These are phyloP conservation scores for Arthrobotrys megalospora DNA, from an alignment of 2,329 filamentous ascomycete species.

Conservation along the genomic window DNA sequence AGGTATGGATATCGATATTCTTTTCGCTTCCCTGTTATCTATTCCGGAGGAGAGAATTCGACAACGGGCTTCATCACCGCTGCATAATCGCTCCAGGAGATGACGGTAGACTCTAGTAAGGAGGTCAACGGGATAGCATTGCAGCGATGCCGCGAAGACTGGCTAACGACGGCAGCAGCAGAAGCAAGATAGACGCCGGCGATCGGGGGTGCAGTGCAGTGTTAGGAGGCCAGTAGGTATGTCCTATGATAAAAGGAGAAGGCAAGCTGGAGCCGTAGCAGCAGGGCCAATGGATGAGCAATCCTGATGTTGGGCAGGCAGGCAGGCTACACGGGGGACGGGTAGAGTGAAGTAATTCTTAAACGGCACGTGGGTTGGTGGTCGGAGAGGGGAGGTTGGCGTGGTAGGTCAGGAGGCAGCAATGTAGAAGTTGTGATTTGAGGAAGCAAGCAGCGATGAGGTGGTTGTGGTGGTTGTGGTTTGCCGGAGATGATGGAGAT, in stretches of 20 bases:
- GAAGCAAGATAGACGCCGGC: not conserved
- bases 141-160: conserved; percentile 1
- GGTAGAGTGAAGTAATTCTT: conserved; percentile 7
- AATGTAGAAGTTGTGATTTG: not conserved
- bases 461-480: not conserved
- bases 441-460: not conserved
- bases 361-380: conserved; percentile 44
- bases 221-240: no score
- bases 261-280: not conserved
- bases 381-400: conserved; percentile 7
- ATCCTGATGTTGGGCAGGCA: not conserved
- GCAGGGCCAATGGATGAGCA: no score
- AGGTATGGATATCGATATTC: conserved; percentile 22
- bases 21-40: conserved; percentile 27
- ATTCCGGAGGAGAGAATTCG: conserved; percentile 32
- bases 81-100: conserved; percentile 18
- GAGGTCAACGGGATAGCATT: conserved; percentile 7
- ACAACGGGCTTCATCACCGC: conserved; percentile 42
- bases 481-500: not conserved
- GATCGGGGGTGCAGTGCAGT: not conserved
- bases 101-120: not conserved
- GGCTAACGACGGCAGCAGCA: not conserved
- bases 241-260: not conserved
- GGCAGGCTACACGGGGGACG: conserved; percentile 8
- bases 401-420: no score